Percentiles rank a stretch among this genome's conserved stretches.
Conservation (phyloP, 441 rosid genomes). For the Adansonia grandidieri region DNA sequence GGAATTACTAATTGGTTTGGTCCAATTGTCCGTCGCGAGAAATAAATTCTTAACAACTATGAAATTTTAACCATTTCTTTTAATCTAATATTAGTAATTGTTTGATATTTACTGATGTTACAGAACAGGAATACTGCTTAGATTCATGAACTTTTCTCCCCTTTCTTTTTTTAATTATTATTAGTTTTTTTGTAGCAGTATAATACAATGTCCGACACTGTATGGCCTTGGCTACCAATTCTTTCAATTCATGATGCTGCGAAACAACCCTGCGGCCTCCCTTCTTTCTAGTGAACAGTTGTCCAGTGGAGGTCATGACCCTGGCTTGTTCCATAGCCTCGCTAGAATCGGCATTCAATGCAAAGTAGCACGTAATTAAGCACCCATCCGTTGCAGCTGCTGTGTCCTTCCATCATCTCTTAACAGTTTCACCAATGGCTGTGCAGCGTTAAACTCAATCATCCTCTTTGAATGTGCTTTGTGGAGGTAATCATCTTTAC, state of each 20-base stretch:
- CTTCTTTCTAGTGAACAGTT: neutral
- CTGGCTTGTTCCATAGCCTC: constrained; percentile 54
- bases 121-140: too few relatives aligned
- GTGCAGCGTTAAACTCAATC: constrained; percentile 45
- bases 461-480: constrained; percentile 50
- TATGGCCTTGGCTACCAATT: neutral
- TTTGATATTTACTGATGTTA: too few relatives aligned
- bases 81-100: too few relatives aligned
- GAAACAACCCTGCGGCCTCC: neutral
- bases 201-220: constrained; percentile 30
- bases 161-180: too few relatives aligned
- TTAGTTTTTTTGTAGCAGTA: too few relatives aligned
- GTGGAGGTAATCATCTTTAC: constrained; percentile 43
- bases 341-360: constrained; percentile 44
- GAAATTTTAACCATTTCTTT: too few relatives aligned
- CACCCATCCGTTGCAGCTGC: constrained; percentile 40
- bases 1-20: too few relatives aligned
- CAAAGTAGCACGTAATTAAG: constrained; percentile 50
- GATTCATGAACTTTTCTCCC: too few relatives aligned
- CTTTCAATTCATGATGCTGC: neutral
- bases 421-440: constrained; percentile 43
- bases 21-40: too few relatives aligned
- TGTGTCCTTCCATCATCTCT: constrained; percentile 35
- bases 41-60: too few relatives aligned
- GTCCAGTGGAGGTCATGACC: constrained; percentile 41